Conservation (phyloP, 2,329 filamentous ascomycete genomes). For the Phaeosphaeria sp. region DNA sequence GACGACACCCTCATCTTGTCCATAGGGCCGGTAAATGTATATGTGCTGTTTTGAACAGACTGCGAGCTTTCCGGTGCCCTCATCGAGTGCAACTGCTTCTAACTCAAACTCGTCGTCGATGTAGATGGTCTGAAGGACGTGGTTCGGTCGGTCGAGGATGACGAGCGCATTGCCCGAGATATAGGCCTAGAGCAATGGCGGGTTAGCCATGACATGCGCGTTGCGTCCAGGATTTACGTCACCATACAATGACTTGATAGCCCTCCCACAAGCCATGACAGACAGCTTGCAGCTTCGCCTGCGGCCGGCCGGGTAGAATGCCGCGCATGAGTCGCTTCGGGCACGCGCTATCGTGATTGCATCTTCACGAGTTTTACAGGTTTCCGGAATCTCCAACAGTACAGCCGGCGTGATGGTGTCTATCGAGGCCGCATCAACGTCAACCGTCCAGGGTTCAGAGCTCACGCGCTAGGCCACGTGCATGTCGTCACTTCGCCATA, state of each 20-base stretch:
- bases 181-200: slow-evolving; percentile 67
- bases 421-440: neutral
- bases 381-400: neutral
- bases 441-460: neutral
- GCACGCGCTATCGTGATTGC: slow-evolving; percentile 8
- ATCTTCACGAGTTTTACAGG: neutral
- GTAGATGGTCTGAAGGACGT: slow-evolving; percentile 88
- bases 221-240: slow-evolving; percentile 8
- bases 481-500: neutral
- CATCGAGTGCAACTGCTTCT: slow-evolving; percentile 80
- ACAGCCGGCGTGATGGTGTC: neutral
- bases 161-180: slow-evolving; percentile 88
- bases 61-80: slow-evolving; percentile 83
- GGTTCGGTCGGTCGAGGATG: slow-evolving; percentile 76
- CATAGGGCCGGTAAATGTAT: slow-evolving; percentile 80
- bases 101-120: slow-evolving; percentile 74
- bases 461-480: neutral
- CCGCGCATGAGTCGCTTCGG: slow-evolving; percentile 65
- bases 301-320: slow-evolving; percentile 80
- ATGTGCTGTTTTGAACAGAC: slow-evolving; percentile 71
- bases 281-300: slow-evolving; percentile 78
- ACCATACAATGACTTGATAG: slow-evolving; percentile 73
- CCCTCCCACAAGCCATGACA: slow-evolving; percentile 76
- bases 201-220: slow-evolving; percentile 16
- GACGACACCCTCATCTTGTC: slow-evolving; percentile 71